Evolutionary conservation across 2,329 filamentous ascomycete species (phyloP), one percentile per base, ranked within the genome.

Genomic region (Monilinia vaccinii-corymbosi): DNA sequence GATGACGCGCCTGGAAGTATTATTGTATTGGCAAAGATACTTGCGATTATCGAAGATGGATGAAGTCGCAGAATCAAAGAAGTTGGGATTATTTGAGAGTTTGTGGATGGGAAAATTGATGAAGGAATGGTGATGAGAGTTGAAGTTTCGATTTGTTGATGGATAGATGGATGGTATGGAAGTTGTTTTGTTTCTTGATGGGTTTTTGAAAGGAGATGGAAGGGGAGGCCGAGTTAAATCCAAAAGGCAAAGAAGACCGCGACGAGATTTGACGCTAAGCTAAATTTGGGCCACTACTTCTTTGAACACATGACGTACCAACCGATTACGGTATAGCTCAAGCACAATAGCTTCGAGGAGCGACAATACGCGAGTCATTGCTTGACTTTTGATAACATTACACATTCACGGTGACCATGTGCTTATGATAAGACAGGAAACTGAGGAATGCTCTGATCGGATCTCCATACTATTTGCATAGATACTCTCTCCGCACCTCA

Each of bases 11-110:
- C 44, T 44, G 56, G 34, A 25, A 25, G 40, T 60, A 36, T 36
- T 38, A 25, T 45, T 59, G 28, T 46, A 47, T n/a, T 65, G 68
- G 68, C 61, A 67, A 62, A 52, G 48, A 64, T 64, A 63, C 58
- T 58, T 61, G 64, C 62, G 62, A 65, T 63, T 62, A 58, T 65
- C 64, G 65, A 67, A 66, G 63, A 67, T 69, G 63, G 67, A 66
- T 66, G 65, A 25, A 36, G 32, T 56, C 53, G 53, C 53, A 28
- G 31, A n/a, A 10, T 34, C 16, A 23, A 32, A 25, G 16, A n/a
- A 46, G 42, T 28, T 56, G 18, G 34, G 18, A n/a, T 47, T 2
- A 47, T 28, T 34, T 16, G 47, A 47, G 44, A 48, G 10, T 48
- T 47, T 28, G 21, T 21, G 9, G 44, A 57, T 46, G 28, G 25